Evolutionary conservation across 176 grass and related monocot genomes (phyloP).

Genomic region (Puya raimondii): DNA sequence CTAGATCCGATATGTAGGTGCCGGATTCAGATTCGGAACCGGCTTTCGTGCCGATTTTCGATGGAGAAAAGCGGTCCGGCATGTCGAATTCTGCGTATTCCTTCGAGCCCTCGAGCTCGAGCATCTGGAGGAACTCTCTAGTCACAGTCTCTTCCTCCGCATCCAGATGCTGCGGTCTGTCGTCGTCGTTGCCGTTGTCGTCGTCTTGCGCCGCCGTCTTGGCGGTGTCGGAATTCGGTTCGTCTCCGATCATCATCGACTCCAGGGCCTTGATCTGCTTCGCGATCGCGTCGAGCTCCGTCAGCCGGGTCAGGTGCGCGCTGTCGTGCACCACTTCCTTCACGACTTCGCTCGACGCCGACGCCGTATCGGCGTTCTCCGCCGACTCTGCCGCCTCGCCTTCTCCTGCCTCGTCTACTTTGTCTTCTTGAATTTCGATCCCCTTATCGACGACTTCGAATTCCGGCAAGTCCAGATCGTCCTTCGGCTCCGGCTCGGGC

Average conservation of each 20-base stretch:
- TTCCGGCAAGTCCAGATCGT: conserved; percentile 66
- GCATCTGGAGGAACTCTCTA: conserved; percentile 58
- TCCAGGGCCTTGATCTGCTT: conserved; percentile 88
- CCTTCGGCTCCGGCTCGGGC: conserved; percentile 23
- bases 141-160: conserved; percentile 77
- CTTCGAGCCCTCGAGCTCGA: conserved; percentile 38
- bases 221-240: conserved; percentile 8
- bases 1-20: conserved; percentile 68
- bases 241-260: conserved; percentile 52
- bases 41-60: conserved; percentile 15
- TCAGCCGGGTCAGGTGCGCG: conserved; percentile 45
- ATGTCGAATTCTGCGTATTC: not conserved
- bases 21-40: conserved; percentile 12
- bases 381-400: conserved; percentile 6
- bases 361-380: conserved; percentile 1
- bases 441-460: conserved; percentile 90
- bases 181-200: conserved; percentile 17
- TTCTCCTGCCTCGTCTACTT: conserved; percentile 17
- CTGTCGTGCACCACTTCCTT: conserved; percentile 83
- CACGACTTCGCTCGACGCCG: conserved; percentile 54
- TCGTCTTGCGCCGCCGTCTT: conserved; percentile 19
- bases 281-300: conserved; percentile 83
- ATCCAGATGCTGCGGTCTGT: conserved; percentile 26
- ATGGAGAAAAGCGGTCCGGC: conserved; percentile 23
- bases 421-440: conserved; percentile 51